These are phyloP conservation scores for Gaeumannomyces sp. DNA, from an alignment of 2,329 filamentous ascomycete genomes.

Conservation along the genomic window DNA sequence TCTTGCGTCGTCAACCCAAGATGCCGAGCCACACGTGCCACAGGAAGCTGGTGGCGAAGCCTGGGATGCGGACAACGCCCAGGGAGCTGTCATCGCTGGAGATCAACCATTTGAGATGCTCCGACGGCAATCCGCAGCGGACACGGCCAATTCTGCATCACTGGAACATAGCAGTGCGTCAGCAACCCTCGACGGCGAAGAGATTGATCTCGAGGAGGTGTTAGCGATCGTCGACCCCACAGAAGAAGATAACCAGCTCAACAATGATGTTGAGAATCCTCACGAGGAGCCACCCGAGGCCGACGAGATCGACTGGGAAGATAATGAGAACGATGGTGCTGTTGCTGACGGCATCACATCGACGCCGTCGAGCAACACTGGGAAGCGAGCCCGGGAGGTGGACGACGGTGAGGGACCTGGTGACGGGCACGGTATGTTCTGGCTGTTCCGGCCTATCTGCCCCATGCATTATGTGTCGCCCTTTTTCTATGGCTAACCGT, in stretches of 20 bases:
- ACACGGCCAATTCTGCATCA: slow-evolving; percentile 1
- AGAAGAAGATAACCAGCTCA: slow-evolving; percentile 10
- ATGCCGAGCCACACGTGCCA: background rate
- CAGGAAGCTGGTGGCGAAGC: background rate
- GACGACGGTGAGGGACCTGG: slow-evolving; percentile 29
- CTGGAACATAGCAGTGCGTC: slow-evolving; percentile 22
- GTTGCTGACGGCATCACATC: slow-evolving; percentile 15
- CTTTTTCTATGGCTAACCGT: background rate
- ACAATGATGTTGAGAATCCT: background rate
- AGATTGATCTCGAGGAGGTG: slow-evolving; percentile 28
- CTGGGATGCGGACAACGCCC: background rate
- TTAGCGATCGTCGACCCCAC: slow-evolving; percentile 20
- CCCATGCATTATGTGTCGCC: slow-evolving; percentile 20
- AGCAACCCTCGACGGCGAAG: slow-evolving; percentile 29
- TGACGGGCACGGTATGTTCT: slow-evolving; percentile 27
- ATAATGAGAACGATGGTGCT: slow-evolving; percentile 27
- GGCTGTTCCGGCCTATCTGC: background rate
- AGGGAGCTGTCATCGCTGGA: background rate
- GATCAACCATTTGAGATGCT: slow-evolving; percentile 9
- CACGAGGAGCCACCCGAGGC: slow-evolving; percentile 6
- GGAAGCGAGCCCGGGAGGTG: slow-evolving; percentile 25
- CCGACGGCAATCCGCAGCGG: slow-evolving; percentile 2
- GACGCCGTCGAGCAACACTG: slow-evolving; percentile 20
- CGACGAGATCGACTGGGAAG: slow-evolving; percentile 32
- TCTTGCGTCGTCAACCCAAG: background rate